Evolutionary conservation across 164 flowering plant genomes (phyloP), one percentile per base, ranked within the genome.

Genomic region (Macadamia integrifolia): DNA sequence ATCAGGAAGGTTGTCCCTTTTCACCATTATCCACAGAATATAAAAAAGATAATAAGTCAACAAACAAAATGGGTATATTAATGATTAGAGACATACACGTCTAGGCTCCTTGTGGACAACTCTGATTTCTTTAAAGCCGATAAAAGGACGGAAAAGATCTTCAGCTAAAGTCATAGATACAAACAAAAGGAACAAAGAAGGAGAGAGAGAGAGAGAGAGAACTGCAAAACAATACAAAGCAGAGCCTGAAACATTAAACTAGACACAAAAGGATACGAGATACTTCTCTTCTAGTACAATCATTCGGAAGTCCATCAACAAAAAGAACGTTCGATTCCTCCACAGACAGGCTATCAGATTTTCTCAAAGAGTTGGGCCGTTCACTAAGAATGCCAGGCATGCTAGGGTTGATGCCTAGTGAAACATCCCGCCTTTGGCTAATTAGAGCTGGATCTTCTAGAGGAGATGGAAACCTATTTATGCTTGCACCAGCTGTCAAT

Each of bases 141-240:
- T 81, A 72, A 89, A 89, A 23, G 95, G 92, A 30, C 90, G 90
- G 71, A 89, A 89, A 50, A 89, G 84, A 83, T 89, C 90, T 89
- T 55, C 29, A 64, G 40, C 43, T 9, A 28, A 72, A 65, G 80
- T 85, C 76, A 88, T 82, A 86, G 90, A 77, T 64, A 31, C 56
- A 69, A 73, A 61, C 28, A 42, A 55, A 30, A 31, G 23, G 42
- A 66, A 67, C 58, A 46, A 67, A 23, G 23, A 23, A 23, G 23
- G 23, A 23, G 23, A 23, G 56, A 11, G 17, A 28, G 32, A 17
- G 64, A 9, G 42, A 10, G 9, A 35, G 31, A 8, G 17, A 18
- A 18, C 23, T 30, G 65, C 9, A 28, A n/a, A 17, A 44, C 32
- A 35, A 48, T 40, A 65, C 56, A 68, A 46, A n/a, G 29, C 32